Percentiles rank a stretch among this genome's conserved stretches.
These are phyloP conservation scores for apple (Malus domestica) DNA, from an alignment of 306 rosid genomes.

Conservation along the genomic window ASM211411v1 NC_041790.1:36711001-36711500, in stretches of 20 bases:
- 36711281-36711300: not conserved
- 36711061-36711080: constrained; percentile 3
- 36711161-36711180: constrained; percentile 20
- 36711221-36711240: constrained; percentile 13
- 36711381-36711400: not conserved
- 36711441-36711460: not conserved
- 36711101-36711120: not conserved
- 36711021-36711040: constrained; percentile 6
- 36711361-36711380: constrained; percentile 16
- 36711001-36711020: constrained; percentile 12
- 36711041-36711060: constrained; percentile 6
- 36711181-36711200: constrained; percentile 23
- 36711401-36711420: constrained; percentile 8
- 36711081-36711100: constrained; percentile 1
- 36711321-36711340: not conserved
- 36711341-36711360: not conserved
- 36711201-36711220: constrained; percentile 16
- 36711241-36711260: constrained; percentile 22
- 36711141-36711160: not conserved
- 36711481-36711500: constrained; percentile 13
- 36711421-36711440: not conserved
- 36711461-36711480: constrained; percentile 19
- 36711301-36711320: not conserved
- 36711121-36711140: not conserved
- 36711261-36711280: not conserved